phyloP scores from a whole-genome alignment of 768 basidiomycete species.

The Collybia nuda region DNA sequence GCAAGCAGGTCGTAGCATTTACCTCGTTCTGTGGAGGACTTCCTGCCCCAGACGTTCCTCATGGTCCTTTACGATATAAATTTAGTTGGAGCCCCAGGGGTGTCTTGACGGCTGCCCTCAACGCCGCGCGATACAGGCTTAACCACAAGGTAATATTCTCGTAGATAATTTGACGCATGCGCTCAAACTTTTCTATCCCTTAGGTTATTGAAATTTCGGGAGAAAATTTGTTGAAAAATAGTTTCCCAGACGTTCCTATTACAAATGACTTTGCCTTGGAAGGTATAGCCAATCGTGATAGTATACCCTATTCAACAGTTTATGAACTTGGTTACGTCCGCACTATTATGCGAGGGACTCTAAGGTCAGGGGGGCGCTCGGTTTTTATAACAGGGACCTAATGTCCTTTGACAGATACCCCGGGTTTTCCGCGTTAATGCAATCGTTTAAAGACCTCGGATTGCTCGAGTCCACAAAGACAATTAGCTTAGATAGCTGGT shows the following conservation, averaged over 20 bases:
- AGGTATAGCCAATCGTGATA: slow-evolving; percentile 85
- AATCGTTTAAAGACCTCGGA: slow-evolving; percentile 69
- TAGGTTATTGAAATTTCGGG: slow-evolving; percentile 53
- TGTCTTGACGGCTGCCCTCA: slow-evolving; percentile 78
- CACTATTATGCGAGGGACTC: slow-evolving; percentile 81
- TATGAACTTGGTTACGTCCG: slow-evolving; percentile 56
- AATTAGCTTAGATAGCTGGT: slow-evolving; percentile 41
- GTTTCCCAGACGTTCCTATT: slow-evolving; percentile 70
- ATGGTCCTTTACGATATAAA: slow-evolving; percentile 83
- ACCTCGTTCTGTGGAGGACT: slow-evolving; percentile 92
- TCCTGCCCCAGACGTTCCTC: slow-evolving; percentile 68
- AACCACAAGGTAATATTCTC: slow-evolving; percentile 44
- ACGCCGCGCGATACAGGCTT: slow-evolving; percentile 68
- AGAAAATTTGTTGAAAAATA: slow-evolving; percentile 48
- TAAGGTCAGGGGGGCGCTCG: slow-evolving; percentile 48
- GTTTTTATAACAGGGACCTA: background rate
- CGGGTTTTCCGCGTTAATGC: slow-evolving; percentile 75
- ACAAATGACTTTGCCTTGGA: slow-evolving; percentile 66
- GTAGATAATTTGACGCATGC: background rate
- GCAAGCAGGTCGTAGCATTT: slow-evolving; percentile 67
- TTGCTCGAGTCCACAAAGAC: slow-evolving; percentile 48
- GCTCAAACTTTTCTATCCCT: background rate
- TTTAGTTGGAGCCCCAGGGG: slow-evolving; percentile 93
- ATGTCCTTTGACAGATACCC: slow-evolving; percentile 58
- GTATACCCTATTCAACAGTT: slow-evolving; percentile 63